Conservation (phyloP, 768 basidiomycete species). For the Crucibulum laeve region DNA sequence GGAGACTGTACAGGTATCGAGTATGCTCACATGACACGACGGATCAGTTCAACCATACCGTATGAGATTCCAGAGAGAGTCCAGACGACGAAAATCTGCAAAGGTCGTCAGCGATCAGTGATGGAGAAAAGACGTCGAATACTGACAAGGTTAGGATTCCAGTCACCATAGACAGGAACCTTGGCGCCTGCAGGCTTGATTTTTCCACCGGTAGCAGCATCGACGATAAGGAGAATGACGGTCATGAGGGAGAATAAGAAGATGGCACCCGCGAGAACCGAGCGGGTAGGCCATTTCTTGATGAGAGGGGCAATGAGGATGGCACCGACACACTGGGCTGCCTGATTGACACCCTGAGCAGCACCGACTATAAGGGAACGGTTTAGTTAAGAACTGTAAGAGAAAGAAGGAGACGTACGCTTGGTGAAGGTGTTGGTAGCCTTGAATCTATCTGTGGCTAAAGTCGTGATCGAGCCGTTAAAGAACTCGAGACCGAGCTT, state of each 20-base stretch:
- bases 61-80: slow-evolving; percentile 25
- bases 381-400: not conserved
- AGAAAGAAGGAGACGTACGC: slow-evolving; percentile 11
- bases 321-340: slow-evolving; percentile 28
- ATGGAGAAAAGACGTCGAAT: not conserved
- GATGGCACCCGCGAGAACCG: slow-evolving; percentile 20
- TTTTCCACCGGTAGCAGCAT: slow-evolving; percentile 23
- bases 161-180: slow-evolving; percentile 17
- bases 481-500: slow-evolving; percentile 29
- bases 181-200: slow-evolving; percentile 17
- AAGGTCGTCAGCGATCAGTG: not conserved
- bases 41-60: slow-evolving; percentile 31
- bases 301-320: slow-evolving; percentile 28
- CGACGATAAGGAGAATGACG: slow-evolving; percentile 24
- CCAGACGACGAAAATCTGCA: slow-evolving; percentile 27
- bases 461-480: slow-evolving; percentile 27
- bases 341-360: slow-evolving; percentile 26
- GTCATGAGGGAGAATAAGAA: slow-evolving; percentile 24
- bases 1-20: not conserved
- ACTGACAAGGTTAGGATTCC: slow-evolving; percentile 23
- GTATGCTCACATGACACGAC: slow-evolving; percentile 24
- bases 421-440: slow-evolving; percentile 20
- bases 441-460: slow-evolving; percentile 27
- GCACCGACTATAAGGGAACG: slow-evolving; percentile 17
- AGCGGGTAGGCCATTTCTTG: slow-evolving; percentile 24